These are phyloP conservation scores for Schizopora paradoxa DNA, from an alignment of 1,284 basidiomycete species.

Conservation along the genomic window DNA sequence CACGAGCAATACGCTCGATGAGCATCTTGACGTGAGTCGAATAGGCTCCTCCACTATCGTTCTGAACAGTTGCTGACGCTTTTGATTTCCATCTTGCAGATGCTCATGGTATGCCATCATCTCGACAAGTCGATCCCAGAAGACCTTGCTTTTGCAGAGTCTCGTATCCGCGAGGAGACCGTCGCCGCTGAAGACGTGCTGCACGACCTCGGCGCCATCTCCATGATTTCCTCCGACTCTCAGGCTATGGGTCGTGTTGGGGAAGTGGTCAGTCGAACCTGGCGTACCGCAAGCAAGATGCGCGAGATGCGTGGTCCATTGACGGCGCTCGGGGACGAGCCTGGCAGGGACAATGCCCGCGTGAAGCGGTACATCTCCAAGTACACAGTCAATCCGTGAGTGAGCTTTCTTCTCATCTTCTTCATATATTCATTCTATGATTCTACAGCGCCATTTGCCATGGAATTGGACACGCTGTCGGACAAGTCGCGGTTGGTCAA, in stretches of 20 bases:
- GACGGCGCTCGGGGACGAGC: conserved; percentile 52
- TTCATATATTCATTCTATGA: conserved; percentile 9
- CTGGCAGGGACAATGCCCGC: conserved; percentile 82
- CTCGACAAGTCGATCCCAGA: conserved; percentile 86
- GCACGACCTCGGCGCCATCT: conserved; percentile 92
- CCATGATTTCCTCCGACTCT: conserved; percentile 93
- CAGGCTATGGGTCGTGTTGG: conserved; percentile 99
- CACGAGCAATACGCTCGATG: conserved; percentile 89
- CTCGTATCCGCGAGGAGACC: conserved; percentile 94
- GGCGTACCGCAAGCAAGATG: conserved; percentile 98
- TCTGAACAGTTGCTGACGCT: not conserved
- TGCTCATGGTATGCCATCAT: conserved; percentile 97
- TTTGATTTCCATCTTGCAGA: conserved; percentile 53
- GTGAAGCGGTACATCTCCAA: conserved; percentile 97
- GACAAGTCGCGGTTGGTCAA: conserved; percentile 77
- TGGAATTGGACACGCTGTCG: conserved; percentile 85
- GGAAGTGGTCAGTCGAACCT: conserved; percentile 90
- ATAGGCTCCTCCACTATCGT: not conserved
- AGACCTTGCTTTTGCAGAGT: conserved; percentile 96
- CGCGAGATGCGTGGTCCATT: conserved; percentile 73
- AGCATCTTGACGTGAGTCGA: conserved; percentile 85
- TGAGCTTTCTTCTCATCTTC: conserved; percentile 20
- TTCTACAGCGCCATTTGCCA: conserved; percentile 83
- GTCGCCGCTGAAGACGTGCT: conserved; percentile 97
- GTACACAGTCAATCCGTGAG: conserved; percentile 97